Evolutionary conservation across 2,329 filamentous ascomycete species (phyloP), one percentile per base, ranked within the genome.

Genomic region (Allantophomopsis cytisporea): DNA sequence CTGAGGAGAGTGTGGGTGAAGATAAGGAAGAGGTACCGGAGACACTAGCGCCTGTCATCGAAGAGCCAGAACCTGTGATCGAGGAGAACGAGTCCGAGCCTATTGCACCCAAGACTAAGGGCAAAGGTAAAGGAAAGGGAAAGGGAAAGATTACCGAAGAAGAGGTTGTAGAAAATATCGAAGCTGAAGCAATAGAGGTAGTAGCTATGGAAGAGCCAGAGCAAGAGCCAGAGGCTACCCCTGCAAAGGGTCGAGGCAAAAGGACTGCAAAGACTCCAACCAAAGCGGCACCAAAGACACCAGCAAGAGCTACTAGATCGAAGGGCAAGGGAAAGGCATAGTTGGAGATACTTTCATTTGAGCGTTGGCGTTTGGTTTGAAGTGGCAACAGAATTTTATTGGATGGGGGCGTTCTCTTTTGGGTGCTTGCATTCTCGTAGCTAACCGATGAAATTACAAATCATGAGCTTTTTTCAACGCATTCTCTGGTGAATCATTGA

Each of bases 251-350:
- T 14, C 54, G 61, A 42, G 62, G 56, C 15, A 68, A 63, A 47
- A 61, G 55, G 35, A 67, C 61, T 51, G 63, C 47, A 45, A 69
- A 60, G 51, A 59, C 52, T 15, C 39, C 39, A n/a, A 10, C 23
- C 7, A 28, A 28, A 12, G 23, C 8, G 10, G 23, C 23, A 28
- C 23, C 23, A 28, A 28, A 28, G 11, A 28, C 23, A 12, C 23
- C 23, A 28, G 23, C 23, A 28, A 28, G 23, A 28, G 23, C 23
- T 28, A 28, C 23, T 28, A 28, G 23, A 28, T 28, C 23, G 11
- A 28, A 28, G 23, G 23, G 23, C 11, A 28, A 28, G 11, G 23
- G 23, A 8, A 28, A 28, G 23, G 23, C 23, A 28, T 28, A 28
- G 11, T 28, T 28, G 23, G 7, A 10, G 23, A 28, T 28, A 28